Evolutionary conservation across 306 rosid genomes (phyloP).

Genomic region (Dalbergia oliveri): DNA sequence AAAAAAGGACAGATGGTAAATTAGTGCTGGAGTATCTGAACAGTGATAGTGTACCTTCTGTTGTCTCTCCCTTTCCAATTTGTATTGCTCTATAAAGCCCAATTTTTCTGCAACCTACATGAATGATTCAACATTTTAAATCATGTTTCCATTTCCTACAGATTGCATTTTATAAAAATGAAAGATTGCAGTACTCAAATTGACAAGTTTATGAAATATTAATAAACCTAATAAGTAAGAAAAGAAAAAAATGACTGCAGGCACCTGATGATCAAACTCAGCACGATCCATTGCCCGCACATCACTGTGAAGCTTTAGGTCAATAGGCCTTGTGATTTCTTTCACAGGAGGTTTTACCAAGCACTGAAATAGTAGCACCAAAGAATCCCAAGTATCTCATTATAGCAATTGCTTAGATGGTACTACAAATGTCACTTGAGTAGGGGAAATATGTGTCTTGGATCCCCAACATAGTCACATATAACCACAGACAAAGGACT

Average conservation of each 20-base stretch:
- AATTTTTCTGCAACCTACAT: slow-evolving; percentile 80
- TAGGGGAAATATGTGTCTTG: neutral
- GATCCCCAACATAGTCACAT: neutral
- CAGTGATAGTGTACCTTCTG: slow-evolving; percentile 63
- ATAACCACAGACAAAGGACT: neutral
- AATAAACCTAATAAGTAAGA: no score
- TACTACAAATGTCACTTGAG: neutral
- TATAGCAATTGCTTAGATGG: slow-evolving; percentile 30
- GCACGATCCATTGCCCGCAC: slow-evolving; percentile 81
- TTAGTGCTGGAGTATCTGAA: neutral
- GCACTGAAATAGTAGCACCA: slow-evolving; percentile 61
- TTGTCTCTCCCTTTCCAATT: slow-evolving; percentile 82
- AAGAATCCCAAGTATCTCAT: slow-evolving; percentile 3
- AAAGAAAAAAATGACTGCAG: neutral
- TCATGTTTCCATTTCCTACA: neutral
- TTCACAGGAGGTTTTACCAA: slow-evolving; percentile 74
- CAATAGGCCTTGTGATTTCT: slow-evolving; percentile 76
- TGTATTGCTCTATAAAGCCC: slow-evolving; percentile 76
- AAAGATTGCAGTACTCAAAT: slow-evolving; percentile 16
- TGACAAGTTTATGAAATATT: neutral
- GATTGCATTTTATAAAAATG: neutral
- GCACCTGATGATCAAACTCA: slow-evolving; percentile 87
- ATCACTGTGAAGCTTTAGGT: slow-evolving; percentile 74
- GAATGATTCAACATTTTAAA: slow-evolving; percentile 31
- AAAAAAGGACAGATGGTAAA: neutral